Evolutionary conservation across 2,329 filamentous ascomycete genomes (phyloP), one percentile per base, ranked within the genome.

Genomic region (Aureobasidium sp.): DNA sequence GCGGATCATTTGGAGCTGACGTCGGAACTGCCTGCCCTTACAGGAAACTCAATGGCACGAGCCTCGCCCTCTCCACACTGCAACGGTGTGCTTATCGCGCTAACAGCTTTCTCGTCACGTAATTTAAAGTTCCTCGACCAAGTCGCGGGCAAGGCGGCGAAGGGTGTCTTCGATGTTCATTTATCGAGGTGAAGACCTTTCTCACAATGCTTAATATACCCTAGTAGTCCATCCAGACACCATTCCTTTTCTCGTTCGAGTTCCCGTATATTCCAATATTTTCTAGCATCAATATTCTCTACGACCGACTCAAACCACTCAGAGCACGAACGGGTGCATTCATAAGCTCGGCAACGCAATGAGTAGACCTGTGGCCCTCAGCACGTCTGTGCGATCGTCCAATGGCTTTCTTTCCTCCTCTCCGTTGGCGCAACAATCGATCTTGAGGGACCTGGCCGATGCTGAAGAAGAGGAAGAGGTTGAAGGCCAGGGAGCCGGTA

Each of bases 341-440:
- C 19, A 7, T n/a, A 11, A n/a, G 19, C 33, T 40, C 19, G 4
- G 9, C 6, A 37, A 46, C 53, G 50, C 27, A n/a, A 60, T 60
- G 58, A 60, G 58, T 27, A 54, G 58, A 49, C 49, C 58, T 31
- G 50, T 40, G 10, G 51, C 38, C 13, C 57, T 57, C 25, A 51
- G 49, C 31, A 59, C 45, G 17, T 59, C 58, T 23, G 25, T 49
- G 19, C 53, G 35, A 21, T 61, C 57, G 17, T 49, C 43, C 21
- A 57, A 46, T 29, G 59, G 58, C 42, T 62, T 62, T 33, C 58
- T 64, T 10, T 62, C 63, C 4, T 58, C 61, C 31, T 62, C 63
- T 21, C 63, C 63, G 7, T 64, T 71, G 40, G 69, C 69, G 8
- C 67, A 72, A 61, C 67, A 70, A 49, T 69, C 69, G 13, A 70